phyloP scores from a whole-genome alignment of 768 basidiomycete species.

The Roridomyces roridus region DNA sequence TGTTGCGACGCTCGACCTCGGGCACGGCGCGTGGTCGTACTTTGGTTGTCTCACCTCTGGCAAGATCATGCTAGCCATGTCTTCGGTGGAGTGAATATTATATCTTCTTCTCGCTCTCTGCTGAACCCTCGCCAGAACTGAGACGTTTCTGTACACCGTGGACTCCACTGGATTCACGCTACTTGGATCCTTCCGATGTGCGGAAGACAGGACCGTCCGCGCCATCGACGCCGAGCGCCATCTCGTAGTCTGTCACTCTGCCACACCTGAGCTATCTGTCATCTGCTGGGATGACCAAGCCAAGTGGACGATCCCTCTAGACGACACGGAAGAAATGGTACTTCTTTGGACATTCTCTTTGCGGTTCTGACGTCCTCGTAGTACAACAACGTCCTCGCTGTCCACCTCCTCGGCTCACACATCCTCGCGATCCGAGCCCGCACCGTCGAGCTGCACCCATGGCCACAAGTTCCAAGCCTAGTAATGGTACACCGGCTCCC shows the following conservation, averaged over 20 bases:
- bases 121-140: neutral
- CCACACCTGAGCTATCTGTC: constrained; percentile 3
- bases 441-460: constrained; percentile 53
- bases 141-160: neutral
- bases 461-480: constrained; percentile 29
- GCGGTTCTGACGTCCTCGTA: constrained; percentile 18
- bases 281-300: constrained; percentile 5
- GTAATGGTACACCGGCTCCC: constrained; percentile 27
- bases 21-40: constrained; percentile 17
- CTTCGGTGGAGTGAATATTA: neutral
- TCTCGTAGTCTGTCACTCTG: constrained; percentile 17
- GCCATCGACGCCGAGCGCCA: constrained; percentile 6
- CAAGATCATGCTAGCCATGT: constrained; percentile 13
- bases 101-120: neutral
- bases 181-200: neutral
- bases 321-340: constrained; percentile 43
- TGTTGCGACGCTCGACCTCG: constrained; percentile 6
- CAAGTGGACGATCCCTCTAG: constrained; percentile 20
- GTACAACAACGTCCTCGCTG: constrained; percentile 49
- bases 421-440: constrained; percentile 59
- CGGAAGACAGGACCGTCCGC: constrained; percentile 16
- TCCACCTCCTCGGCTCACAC: constrained; percentile 53
- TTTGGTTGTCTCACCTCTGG: neutral
- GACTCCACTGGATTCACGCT: constrained; percentile 15
- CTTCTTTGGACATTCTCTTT: neutral